Evolutionary conservation across 345 rosid species (phyloP).

Genomic region (Camelina hispida): DNA sequence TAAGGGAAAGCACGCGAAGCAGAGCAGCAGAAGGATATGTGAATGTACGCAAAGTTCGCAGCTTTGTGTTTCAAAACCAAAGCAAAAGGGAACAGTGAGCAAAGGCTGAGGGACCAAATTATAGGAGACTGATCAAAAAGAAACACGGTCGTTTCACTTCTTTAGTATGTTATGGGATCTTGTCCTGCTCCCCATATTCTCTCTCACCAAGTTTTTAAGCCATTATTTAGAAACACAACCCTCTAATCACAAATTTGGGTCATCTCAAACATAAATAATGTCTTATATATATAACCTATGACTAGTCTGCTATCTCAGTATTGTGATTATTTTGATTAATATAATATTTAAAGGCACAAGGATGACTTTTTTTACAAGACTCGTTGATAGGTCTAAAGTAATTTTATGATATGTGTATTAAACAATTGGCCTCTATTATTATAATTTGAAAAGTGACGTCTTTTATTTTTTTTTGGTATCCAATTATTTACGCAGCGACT

Average conservation of each 20-base stretch:
- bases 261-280: not conserved
- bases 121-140: not conserved
- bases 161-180: not conserved
- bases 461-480: constrained; percentile 14
- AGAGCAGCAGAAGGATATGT: constrained; percentile 19
- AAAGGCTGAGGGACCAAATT: constrained; percentile 24
- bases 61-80: constrained; percentile 49
- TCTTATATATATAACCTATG: not conserved
- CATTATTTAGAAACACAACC: not conserved
- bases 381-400: constrained; percentile 30
- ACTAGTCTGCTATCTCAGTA: not conserved
- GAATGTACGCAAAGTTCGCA: constrained; percentile 41
- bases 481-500: constrained; percentile 41
- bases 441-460: constrained; percentile 35
- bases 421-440: constrained; percentile 19
- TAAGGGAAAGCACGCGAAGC: constrained; percentile 59
- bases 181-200: constrained; percentile 8
- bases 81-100: constrained; percentile 32
- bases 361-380: constrained; percentile 23
- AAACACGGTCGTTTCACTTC: constrained; percentile 40
- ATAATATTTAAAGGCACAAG: not conserved
- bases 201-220: not conserved
- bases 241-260: not conserved
- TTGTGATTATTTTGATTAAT: not conserved
- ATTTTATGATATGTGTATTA: constrained; percentile 19